Evolutionary conservation across 1,284 basidiomycete genomes (phyloP).

Genomic region (Fomitopsis betulina): DNA sequence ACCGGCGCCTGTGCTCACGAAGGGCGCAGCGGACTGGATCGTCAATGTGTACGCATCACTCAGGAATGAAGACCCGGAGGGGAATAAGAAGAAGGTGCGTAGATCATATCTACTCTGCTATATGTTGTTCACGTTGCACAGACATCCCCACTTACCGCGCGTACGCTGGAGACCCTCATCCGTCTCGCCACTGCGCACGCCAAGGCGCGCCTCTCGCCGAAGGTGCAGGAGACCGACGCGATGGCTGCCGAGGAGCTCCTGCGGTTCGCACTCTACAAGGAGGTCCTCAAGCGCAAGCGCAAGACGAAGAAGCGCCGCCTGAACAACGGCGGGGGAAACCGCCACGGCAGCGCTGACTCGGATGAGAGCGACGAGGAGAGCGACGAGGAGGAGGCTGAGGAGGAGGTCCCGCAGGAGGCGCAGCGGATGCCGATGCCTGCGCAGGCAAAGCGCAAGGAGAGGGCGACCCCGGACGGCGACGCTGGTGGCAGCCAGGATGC

Average conservation of each 20-base stretch:
- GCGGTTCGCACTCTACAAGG: slow-evolving; percentile 97
- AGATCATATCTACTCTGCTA: not conserved
- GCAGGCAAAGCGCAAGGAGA: slow-evolving; percentile 29
- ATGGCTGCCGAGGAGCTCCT: slow-evolving; percentile 92
- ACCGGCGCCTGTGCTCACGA: slow-evolving; percentile 81
- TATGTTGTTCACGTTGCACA: slow-evolving; percentile 26
- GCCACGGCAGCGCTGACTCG: slow-evolving; percentile 35
- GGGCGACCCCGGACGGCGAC: slow-evolving; percentile 32
- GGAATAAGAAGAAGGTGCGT: slow-evolving; percentile 83
- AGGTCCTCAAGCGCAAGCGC: slow-evolving; percentile 80
- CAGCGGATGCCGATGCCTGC: slow-evolving; percentile 46
- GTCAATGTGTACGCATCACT: slow-evolving; percentile 90
- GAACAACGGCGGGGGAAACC: slow-evolving; percentile 46
- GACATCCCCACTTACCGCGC: slow-evolving; percentile 97
- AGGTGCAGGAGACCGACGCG: slow-evolving; percentile 87
- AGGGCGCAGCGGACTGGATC: slow-evolving; percentile 94
- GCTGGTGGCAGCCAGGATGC: slow-evolving; percentile 61
- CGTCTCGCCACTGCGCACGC: slow-evolving; percentile 98
- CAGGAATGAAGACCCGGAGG: slow-evolving; percentile 89
- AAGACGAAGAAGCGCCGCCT: slow-evolving; percentile 76
- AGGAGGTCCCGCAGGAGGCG: slow-evolving; percentile 41
- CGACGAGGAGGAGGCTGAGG: slow-evolving; percentile 49
- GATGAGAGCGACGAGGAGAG: slow-evolving; percentile 46
- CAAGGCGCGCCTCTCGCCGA: slow-evolving; percentile 86
- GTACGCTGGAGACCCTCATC: slow-evolving; percentile 98